Conservation (phyloP, 768 basidiomycete species). For the Leccinellum albellum region DNA sequence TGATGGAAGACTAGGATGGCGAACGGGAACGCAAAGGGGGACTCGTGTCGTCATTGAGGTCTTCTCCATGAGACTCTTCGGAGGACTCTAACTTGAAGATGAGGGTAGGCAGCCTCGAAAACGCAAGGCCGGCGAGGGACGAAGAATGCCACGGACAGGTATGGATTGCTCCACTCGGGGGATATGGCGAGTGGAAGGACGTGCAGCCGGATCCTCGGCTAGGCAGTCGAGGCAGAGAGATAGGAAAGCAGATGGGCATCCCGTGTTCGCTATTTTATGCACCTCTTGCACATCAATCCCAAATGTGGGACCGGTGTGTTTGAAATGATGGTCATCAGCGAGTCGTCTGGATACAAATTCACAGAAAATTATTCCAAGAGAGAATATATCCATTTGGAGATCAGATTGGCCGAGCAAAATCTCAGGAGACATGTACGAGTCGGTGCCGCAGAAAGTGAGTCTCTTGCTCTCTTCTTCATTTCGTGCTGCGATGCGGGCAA, state of each 20-base stretch:
- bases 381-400: conserved; percentile 91
- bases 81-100: no score
- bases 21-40: no score
- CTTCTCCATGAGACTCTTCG: no score
- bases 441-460: conserved; percentile 84
- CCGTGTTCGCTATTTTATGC: conserved; percentile 56
- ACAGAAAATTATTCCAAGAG: conserved; percentile 87
- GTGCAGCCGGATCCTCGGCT: conserved; percentile 52
- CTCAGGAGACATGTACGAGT: conserved; percentile 96
- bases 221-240: conserved; percentile 78
- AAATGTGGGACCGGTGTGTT: conserved; percentile 77
- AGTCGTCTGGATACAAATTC: conserved; percentile 83
- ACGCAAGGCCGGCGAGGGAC: no score
- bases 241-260: conserved; percentile 77
- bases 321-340: conserved; percentile 79
- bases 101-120: no score
- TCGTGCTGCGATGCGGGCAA: conserved; percentile 88
- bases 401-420: conserved; percentile 90
- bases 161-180: no score
- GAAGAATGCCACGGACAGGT: no score
- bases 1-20: no score
- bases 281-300: conserved; percentile 76
- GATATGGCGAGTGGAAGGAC: conserved; percentile 77
- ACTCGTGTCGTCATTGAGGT: no score
- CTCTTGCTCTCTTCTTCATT: conserved; percentile 87